Base-by-base conservation (phyloP, 2,329 filamentous ascomycete genomes). In the Aspergillus eucalypticola region DNA sequence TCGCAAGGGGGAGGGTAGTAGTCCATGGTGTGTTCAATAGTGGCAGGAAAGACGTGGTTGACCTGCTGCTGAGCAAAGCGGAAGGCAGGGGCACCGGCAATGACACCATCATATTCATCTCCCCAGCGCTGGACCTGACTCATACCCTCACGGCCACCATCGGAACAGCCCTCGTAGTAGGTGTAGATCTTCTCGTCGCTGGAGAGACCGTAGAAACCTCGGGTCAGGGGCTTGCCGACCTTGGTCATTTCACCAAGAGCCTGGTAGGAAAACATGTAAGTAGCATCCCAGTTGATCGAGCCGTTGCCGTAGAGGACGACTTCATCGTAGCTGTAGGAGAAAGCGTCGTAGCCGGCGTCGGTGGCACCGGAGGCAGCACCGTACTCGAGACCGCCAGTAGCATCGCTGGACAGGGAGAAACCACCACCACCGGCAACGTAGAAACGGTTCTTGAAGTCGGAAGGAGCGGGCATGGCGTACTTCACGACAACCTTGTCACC, bases 131-230 rank as follows among this genome's bases (percentile, higher is more conserved):
- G 83, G 1, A 82, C 73, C 68, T 84, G 82, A 58, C 74, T 78
- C 78, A 78, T 79, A n/a, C 81, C 82, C 70, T 84, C 79, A 44
- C 82, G 77, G 0, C 82, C 83, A 19, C 83, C 83, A 54, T 85
- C 82, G 11, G 82, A 84, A 69, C 83, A 85, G 3, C 82, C 83
- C 62, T 83, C 78, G 64, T 81, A 85, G 71, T 84, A 85, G 4
- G 81, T 73, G 56, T 74, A 74, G 51, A 75, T 17, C 60, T 72
- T 75, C 23, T 61, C 53, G 39, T 57, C 57, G 38, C 60, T 54
- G n/a, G 63, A 59, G 50, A 68, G 54, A 41, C 69, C 71, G 66
- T 79, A 82, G 67, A 82, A 76, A 8, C 73, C 74, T 38, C 71
- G 73, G 4, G 80, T 75, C 29, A 82, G 72, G 48, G 73, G 69